Percentiles rank a stretch among this genome's conserved stretches.
Conservation (phyloP, 1,139 yeast species). For the Geotrichum restrictum region DNA sequence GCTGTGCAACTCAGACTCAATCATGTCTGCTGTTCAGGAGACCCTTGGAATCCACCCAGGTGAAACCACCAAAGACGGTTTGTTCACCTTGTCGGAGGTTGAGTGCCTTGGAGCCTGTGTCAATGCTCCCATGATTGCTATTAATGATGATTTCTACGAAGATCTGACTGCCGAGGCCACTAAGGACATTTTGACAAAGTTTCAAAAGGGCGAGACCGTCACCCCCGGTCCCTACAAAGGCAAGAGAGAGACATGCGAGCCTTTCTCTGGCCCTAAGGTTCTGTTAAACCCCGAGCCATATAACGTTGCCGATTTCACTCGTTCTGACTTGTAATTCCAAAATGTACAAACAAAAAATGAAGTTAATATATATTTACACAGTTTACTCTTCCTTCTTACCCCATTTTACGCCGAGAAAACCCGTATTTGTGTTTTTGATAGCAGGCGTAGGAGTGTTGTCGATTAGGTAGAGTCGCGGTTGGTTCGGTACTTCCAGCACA, state of each 20-base stretch:
- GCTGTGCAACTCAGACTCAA: conserved; percentile 74
- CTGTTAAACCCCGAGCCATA: conserved; percentile 59
- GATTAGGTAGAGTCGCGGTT: conserved; percentile 62
- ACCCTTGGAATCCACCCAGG: conserved; percentile 70
- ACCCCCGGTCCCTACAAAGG: conserved; percentile 67
- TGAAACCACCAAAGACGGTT: conserved; percentile 69
- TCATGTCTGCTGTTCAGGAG: conserved; percentile 64
- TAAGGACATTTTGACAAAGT: conserved; percentile 56
- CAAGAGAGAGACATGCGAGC: conserved; percentile 68
- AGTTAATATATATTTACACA: background rate
- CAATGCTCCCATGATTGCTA: conserved; percentile 83
- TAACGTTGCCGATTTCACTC: conserved; percentile 61
- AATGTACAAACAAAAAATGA: background rate
- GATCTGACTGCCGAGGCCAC: conserved; percentile 72
- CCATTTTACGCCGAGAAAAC: conserved; percentile 81
- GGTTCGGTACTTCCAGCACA: conserved; percentile 72
- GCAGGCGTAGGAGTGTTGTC: conserved; percentile 48
- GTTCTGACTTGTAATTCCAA: conserved; percentile 34
- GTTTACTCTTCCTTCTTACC: conserved; percentile 52
- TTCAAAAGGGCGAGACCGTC: conserved; percentile 60
- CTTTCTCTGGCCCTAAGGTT: conserved; percentile 65
- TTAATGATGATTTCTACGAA: conserved; percentile 80
- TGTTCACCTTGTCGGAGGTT: conserved; percentile 81
- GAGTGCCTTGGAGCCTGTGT: conserved; percentile 93
- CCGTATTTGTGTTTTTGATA: conserved; percentile 41